phyloP scores from a whole-genome alignment of 129 eudicot species.

The Saussurea involucrata region DNA sequence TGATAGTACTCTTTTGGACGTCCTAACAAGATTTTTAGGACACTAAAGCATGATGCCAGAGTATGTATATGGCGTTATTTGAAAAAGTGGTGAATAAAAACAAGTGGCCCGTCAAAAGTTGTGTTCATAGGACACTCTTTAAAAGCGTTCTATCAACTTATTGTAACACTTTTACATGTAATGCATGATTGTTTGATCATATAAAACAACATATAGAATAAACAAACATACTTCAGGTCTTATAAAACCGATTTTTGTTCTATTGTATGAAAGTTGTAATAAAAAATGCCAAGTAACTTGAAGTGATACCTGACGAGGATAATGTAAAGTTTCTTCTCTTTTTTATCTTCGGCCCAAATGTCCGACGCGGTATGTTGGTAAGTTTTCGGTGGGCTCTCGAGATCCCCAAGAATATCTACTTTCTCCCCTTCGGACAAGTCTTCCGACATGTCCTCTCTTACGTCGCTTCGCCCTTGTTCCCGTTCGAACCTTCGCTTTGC shows the following conservation, averaged over 20 bases:
- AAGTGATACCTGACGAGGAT: constrained; percentile 65
- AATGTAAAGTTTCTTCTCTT: constrained; percentile 84
- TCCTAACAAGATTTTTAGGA: not conserved
- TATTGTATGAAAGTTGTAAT: not conserved
- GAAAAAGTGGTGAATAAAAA: not conserved
- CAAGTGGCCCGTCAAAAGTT: not conserved
- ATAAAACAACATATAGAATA: not conserved
- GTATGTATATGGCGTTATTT: not conserved
- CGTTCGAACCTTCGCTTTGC: constrained; percentile 64
- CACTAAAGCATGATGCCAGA: not conserved
- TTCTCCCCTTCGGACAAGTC: constrained; percentile 86
- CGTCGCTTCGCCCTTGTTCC: constrained; percentile 82
- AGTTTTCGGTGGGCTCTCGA: constrained; percentile 65
- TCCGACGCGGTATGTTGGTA: constrained; percentile 54
- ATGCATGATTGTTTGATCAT: not conserved
- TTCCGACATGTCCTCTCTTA: constrained; percentile 90
- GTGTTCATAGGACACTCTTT: not conserved
- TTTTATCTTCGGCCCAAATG: constrained; percentile 69
- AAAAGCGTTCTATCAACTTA: not conserved
- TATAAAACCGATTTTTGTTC: not conserved
- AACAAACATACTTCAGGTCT: not conserved
- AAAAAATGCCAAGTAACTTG: not conserved
- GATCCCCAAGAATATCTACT: constrained; percentile 60
- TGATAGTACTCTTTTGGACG: not conserved
- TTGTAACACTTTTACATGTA: not conserved